Percentiles rank a stretch among this genome's conserved stretches.
Evolutionary conservation across 306 rosid genomes (phyloP).

Genomic region (Ceratonia siliqua): DNA sequence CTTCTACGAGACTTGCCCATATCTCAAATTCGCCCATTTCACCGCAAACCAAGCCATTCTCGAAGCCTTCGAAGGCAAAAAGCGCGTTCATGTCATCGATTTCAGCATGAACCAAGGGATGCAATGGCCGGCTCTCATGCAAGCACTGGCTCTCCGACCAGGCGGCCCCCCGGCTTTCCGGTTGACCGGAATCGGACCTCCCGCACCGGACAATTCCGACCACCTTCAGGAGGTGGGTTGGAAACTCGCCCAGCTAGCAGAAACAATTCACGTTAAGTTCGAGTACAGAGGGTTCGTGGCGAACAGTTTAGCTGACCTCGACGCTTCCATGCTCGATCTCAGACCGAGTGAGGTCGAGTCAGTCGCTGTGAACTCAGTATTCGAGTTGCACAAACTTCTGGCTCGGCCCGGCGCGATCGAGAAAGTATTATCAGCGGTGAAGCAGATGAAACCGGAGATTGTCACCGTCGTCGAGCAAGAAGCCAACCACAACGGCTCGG

Average conservation of each 20-base stretch:
- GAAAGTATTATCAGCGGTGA: conserved; percentile 69
- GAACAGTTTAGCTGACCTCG: conserved; percentile 80
- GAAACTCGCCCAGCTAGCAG: conserved; percentile 88
- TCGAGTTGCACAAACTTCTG: conserved; percentile 73
- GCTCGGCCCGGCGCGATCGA: conserved; percentile 85
- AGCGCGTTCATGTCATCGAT: conserved; percentile 80
- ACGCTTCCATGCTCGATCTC: conserved; percentile 86
- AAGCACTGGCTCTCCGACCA: conserved; percentile 80
- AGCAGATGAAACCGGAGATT: conserved; percentile 77
- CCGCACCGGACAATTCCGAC: conserved; percentile 77
- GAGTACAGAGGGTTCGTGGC: conserved; percentile 89
- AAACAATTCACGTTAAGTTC: conserved; percentile 67
- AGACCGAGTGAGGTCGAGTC: conserved; percentile 64
- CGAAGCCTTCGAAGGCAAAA: conserved; percentile 81
- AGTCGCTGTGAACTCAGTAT: conserved; percentile 88
- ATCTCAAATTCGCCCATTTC: conserved; percentile 91
- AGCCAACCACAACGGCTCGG: conserved; percentile 74
- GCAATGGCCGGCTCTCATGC: conserved; percentile 99
- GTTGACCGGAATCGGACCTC: conserved; percentile 88
- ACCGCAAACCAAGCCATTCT: conserved; percentile 89
- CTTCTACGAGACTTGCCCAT: conserved; percentile 90
- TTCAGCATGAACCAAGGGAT: conserved; percentile 92
- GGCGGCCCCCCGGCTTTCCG: conserved; percentile 88
- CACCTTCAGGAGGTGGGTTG: conserved; percentile 88
- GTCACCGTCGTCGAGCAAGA: conserved; percentile 88